Evolutionary conservation across 495 filamentous ascomycete species (phyloP), one percentile per base, ranked within the genome.

Genomic region (Hypoxylon fragiforme): DNA sequence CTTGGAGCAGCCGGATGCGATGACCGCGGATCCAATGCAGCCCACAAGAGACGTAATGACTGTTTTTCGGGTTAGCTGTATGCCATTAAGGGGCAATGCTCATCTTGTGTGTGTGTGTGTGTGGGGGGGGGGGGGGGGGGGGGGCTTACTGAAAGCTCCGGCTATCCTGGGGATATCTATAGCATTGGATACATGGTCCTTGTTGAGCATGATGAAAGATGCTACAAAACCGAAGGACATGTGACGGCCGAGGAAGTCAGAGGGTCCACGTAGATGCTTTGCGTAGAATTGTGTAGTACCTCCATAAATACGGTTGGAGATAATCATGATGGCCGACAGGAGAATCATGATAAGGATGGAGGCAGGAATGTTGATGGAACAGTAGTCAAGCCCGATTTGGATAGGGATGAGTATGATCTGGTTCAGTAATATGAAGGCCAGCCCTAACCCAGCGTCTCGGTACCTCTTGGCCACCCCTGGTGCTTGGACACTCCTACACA

Each of bases 171-270:
- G 70, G 13, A 73, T 49, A 1, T 68, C 70, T 4, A 50, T 42
- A 7, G 56, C 52, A 38, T 65, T 56, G 1, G 70, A 47, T 11
- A 73, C 24, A 2, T 64, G 66, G n/a, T 67, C 70, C 8, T 67
- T 68, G 38, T 70, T 73, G 8, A 76, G 68, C 71, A 76, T 70
- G 37, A 76, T 60, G 20, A 78, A 73, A 1, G 72, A 73, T 1
- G 75, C 67, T 22, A 72, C 74, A 35, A 78, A 78, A 1, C 75
- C 75, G 28, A 77, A 65, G 1, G 73, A 74, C 75, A 78, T 78
- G 54, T 78, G 74, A 6, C 74, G 70, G 43, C 75, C 75, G 34
- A 78, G 42, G 8, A 78, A 68, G 34, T 74, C 70, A 11, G 68
- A 67, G 52, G 73, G 61, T 9, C 65, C 57, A 37, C 61, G 65